Evolutionary conservation across 179 eudicot genomes (phyloP).

Genomic region (Camellia oleifera): DNA sequence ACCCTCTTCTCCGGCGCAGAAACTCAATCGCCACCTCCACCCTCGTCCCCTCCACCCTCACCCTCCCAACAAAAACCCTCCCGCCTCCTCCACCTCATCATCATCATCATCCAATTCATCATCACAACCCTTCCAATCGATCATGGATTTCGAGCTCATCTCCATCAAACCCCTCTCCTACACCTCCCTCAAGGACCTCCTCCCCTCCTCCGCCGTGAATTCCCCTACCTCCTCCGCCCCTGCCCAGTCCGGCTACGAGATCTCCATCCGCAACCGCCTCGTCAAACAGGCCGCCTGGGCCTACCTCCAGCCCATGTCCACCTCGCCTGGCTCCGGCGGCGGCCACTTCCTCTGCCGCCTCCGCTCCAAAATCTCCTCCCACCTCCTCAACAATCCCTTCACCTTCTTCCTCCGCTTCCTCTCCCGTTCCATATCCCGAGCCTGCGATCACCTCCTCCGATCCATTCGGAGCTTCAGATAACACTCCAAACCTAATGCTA

Average conservation of each 20-base stretch:
- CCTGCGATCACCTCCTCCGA: constrained; percentile 39
- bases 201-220: constrained; percentile 39
- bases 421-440: constrained; percentile 26
- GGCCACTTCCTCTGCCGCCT: constrained; percentile 24
- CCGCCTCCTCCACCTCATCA: constrained; percentile 10
- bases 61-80: constrained; percentile 8
- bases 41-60: constrained; percentile 18
- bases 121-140: constrained; percentile 18
- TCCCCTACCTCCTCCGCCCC: constrained; percentile 34
- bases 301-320: constrained; percentile 72
- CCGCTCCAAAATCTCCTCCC: constrained; percentile 25
- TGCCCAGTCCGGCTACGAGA: constrained; percentile 43
- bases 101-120: constrained; percentile 10
- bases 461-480: constrained; percentile 44
- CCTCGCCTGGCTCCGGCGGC: constrained; percentile 42
- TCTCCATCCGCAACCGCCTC: constrained; percentile 74
- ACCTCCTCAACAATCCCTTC: not conserved
- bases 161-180: constrained; percentile 42
- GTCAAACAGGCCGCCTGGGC: constrained; percentile 98
- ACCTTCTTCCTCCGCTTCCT: constrained; percentile 21
- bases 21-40: constrained; percentile 24
- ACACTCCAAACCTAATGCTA: not conserved
- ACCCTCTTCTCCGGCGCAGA: constrained; percentile 26
- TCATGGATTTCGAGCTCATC: constrained; percentile 46
- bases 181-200: constrained; percentile 63